Percentiles rank a stretch among this genome's conserved stretches.
Conservation (phyloP, 2,329 filamentous ascomycete genomes). For the Colletotrichum spinosum region DNA sequence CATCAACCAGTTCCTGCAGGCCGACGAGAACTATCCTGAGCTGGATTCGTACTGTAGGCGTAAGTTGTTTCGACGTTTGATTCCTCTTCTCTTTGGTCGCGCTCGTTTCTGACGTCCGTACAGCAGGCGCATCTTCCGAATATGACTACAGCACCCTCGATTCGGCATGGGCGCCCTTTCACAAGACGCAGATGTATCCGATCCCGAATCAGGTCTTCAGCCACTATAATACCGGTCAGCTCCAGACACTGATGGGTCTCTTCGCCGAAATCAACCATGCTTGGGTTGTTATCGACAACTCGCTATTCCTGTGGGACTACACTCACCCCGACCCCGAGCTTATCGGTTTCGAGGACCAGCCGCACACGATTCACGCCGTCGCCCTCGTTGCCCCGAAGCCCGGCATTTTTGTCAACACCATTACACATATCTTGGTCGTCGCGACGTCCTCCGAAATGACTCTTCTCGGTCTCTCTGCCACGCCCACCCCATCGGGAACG, state of each 20-base stretch:
- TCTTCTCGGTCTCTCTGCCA: constrained; percentile 84
- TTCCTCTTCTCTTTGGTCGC: background rate
- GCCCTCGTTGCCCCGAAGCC: constrained; percentile 86
- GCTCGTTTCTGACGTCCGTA: constrained; percentile 42
- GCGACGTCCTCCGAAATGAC: constrained; percentile 88
- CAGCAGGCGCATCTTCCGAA: constrained; percentile 90
- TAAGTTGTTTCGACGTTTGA: constrained; percentile 59
- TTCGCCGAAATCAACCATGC: constrained; percentile 96
- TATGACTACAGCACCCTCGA: constrained; percentile 81
- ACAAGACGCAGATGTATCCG: constrained; percentile 85
- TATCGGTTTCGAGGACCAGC: constrained; percentile 91
- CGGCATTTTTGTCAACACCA: constrained; percentile 87
- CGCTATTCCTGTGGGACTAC: constrained; percentile 97
- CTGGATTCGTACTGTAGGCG: constrained; percentile 90
- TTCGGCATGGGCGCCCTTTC: constrained; percentile 87
- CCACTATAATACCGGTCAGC: constrained; percentile 88
- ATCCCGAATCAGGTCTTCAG: constrained; percentile 94
- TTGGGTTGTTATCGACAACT: constrained; percentile 96
- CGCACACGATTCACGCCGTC: constrained; percentile 89
- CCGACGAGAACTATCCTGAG: constrained; percentile 86
- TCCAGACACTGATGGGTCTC: constrained; percentile 93
- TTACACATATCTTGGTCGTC: constrained; percentile 90
- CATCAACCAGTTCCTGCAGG: constrained; percentile 81
- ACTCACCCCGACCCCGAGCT: constrained; percentile 91
- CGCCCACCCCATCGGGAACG: constrained; percentile 74